Base-by-base conservation (phyloP, 805 yeast genomes). In the Monosporozyma unispora region DNA sequence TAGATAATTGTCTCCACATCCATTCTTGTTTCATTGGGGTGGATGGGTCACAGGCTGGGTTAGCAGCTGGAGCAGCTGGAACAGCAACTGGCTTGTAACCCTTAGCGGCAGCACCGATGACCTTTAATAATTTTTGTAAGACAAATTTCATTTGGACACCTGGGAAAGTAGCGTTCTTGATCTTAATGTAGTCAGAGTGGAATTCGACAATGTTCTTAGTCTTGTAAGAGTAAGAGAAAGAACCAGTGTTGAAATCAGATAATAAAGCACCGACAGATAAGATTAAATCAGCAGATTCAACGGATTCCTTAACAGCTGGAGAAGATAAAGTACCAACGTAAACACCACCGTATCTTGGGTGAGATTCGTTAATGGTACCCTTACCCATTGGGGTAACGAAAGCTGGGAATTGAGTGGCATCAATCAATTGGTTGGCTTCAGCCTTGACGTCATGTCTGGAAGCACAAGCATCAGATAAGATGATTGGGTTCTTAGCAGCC, bases 371-470 rank as follows among this genome's bases (percentile, higher is more conserved):
- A 58, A 86, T 79, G 23, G 80, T 74, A 52, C 88, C 84, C 70
- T 87, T 87, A 70, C 95, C 96, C 93, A 87, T 85, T 59, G 96
- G 95, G 48, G 96, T 87, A 50, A 83, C 83, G 68, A 80, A 87
- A 45, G 84, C 82, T 44, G 93, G 91, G 80, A 81, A 86, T 66
- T 83, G 80, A 46, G 95, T 84, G 51, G 71, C 65, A 50, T 78
- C 77, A 46, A 83, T 82, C 63, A 87, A 75, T 57, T 74, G 69
- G 53, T 70, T 72, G 52, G 85, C 82, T 67, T 82, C 87, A n/a
- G 68, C 67, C 62, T 74, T 75, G 55, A 82, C 84, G 56, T 74
- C 72, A 70, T 87, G 95, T 71, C 95, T 78, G 45, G 82, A 71
- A 52, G 90, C 87, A 76, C 96, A 87, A 44, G 95, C 95, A 71